phyloP scores from a whole-genome alignment of 2,329 filamentous ascomycete genomes.

The Dothidotthia symphoricarpi region DNA sequence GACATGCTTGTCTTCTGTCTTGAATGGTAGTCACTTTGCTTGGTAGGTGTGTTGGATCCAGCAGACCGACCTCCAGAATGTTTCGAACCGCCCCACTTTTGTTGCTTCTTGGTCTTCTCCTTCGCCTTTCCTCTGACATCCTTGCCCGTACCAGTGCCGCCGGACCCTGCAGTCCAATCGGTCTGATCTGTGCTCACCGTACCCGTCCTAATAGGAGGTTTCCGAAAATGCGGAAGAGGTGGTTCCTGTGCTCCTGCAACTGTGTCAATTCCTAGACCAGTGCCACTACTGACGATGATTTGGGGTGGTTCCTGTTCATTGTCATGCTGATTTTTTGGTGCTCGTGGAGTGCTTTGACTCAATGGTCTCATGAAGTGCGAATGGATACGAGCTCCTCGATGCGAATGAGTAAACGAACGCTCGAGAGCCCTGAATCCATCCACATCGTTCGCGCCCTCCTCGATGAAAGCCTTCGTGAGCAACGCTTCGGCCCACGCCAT shows the following conservation, averaged over 20 bases:
- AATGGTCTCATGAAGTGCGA: constrained; percentile 63
- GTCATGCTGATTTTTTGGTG: constrained; percentile 31
- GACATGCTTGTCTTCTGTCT: constrained; percentile 25
- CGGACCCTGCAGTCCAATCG: constrained; percentile 29
- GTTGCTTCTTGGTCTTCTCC: constrained; percentile 32
- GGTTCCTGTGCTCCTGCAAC: constrained; percentile 22
- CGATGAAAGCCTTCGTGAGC: constrained; percentile 64
- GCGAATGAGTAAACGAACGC: constrained; percentile 61
- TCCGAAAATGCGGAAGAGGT: constrained; percentile 17
- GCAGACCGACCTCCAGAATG: constrained; percentile 23
- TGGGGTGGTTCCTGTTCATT: constrained; percentile 30
- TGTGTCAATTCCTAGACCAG: constrained; percentile 28
- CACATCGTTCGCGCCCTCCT: constrained; percentile 61
- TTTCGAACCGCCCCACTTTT: constrained; percentile 31
- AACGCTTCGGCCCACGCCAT: constrained; percentile 63
- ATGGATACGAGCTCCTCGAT: constrained; percentile 58
- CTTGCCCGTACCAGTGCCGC: constrained; percentile 18
- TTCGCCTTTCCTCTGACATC: constrained; percentile 31
- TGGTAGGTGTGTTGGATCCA: constrained; percentile 33
- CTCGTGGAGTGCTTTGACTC: constrained; percentile 51
- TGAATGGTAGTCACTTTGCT: constrained; percentile 21
- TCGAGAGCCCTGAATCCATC: constrained; percentile 63
- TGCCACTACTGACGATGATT: constrained; percentile 26
- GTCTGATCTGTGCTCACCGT: constrained; percentile 36
- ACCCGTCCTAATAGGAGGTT: constrained; percentile 27